phyloP scores from a whole-genome alignment of 2,329 filamentous ascomycete genomes.

The Penicillium sp. region DNA sequence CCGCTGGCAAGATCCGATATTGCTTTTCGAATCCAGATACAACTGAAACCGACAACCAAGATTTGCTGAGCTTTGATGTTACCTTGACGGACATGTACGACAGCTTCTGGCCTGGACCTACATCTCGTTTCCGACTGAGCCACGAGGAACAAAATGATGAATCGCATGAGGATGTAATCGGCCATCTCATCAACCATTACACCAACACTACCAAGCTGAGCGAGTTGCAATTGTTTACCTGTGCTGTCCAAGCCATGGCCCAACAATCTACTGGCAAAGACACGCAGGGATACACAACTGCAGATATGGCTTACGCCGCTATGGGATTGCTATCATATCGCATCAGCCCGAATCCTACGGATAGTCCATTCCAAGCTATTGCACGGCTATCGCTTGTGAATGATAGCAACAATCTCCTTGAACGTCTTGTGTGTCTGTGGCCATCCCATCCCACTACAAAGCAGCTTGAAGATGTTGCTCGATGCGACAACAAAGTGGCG shows the following conservation, averaged over 20 bases:
- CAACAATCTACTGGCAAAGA: constrained; percentile 3
- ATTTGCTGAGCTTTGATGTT: background rate
- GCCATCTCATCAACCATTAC: constrained; percentile 20
- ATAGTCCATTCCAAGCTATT: background rate
- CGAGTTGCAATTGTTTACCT: constrained; percentile 20
- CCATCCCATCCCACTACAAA: background rate
- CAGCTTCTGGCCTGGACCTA: constrained; percentile 15
- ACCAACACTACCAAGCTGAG: constrained; percentile 15
- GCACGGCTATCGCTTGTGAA: background rate
- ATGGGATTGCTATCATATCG: background rate
- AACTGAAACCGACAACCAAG: background rate
- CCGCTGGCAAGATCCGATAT: background rate
- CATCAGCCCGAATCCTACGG: background rate
- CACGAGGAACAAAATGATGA: background rate
- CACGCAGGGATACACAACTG: background rate
- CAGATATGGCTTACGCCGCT: background rate
- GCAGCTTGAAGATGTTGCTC: background rate
- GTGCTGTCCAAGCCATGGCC: constrained; percentile 17
- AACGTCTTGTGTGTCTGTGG: background rate
- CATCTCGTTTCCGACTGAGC: constrained; percentile 1
- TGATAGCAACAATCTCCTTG: background rate
- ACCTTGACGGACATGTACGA: constrained; percentile 18
- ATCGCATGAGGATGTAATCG: constrained; percentile 12
- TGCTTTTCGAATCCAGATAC: background rate
- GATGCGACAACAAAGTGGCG: background rate